These are phyloP conservation scores for Chlamydomonas urium DNA, from an alignment of 139 green algal species.

Conservation along the genomic window DNA sequence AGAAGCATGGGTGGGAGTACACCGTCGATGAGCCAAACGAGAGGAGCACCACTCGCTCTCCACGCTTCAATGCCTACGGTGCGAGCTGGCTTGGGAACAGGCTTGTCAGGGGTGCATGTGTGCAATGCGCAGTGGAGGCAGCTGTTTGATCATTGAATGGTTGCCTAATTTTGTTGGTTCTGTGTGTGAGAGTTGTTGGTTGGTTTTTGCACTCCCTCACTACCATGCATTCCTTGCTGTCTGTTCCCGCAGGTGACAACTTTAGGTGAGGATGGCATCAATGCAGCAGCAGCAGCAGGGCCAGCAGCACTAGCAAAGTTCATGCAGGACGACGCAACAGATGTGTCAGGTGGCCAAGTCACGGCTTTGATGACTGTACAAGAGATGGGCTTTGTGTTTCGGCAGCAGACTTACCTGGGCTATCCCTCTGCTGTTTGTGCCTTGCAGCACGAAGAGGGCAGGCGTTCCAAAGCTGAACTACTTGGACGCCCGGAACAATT, in stretches of 20 bases:
- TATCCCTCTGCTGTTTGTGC: too few species aligned
- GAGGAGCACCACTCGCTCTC: constrained; percentile 37
- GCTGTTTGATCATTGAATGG: not conserved
- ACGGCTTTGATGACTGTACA: too few species aligned
- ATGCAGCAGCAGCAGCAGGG: too few species aligned
- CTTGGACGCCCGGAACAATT: too few species aligned
- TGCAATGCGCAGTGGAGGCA: not conserved
- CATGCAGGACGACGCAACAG: too few species aligned
- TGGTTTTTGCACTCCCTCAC: not conserved
- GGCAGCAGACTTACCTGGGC: too few species aligned
- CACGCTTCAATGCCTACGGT: constrained; percentile 69
- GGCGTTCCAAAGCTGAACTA: too few species aligned
- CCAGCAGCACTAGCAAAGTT: too few species aligned
- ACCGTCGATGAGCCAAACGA: constrained; percentile 62
- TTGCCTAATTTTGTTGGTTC: not conserved
- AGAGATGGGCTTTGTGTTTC: too few species aligned
- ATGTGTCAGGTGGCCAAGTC: too few species aligned
- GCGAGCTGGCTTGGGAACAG: not conserved
- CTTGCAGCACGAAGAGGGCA: too few species aligned
- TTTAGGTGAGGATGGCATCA: constrained; percentile 1
- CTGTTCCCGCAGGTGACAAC: constrained; percentile 1
- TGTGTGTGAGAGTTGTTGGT: too few species aligned
- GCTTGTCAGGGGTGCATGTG: not conserved
- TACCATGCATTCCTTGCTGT: not conserved
- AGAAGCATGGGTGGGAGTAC: constrained; percentile 70